Conservation (phyloP, 106 monocot species). For the Narthecium ossifragum region DNA sequence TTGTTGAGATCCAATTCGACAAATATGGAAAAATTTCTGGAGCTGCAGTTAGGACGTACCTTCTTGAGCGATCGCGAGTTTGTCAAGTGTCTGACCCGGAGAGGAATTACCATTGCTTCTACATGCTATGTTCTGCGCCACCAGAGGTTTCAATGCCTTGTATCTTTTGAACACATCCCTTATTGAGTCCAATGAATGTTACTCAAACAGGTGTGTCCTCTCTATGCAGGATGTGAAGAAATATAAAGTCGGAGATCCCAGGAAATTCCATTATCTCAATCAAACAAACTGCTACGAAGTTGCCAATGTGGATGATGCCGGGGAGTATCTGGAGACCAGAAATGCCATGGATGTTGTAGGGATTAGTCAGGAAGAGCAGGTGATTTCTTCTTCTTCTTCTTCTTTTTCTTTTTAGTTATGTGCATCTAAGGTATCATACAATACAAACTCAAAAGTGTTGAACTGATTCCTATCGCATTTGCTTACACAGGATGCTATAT, state of each 20-base stretch:
- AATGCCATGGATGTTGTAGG: slow-evolving; percentile 75
- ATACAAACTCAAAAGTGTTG: no score
- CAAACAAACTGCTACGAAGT: slow-evolving; percentile 71
- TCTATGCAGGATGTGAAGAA: slow-evolving; percentile 48
- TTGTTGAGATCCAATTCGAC: slow-evolving; percentile 96
- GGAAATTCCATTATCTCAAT: slow-evolving; percentile 53
- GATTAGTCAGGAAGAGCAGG: slow-evolving; percentile 62
- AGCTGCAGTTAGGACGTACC: slow-evolving; percentile 87
- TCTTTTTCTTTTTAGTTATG: no score
- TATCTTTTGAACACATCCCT: no score
- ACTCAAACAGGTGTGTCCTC: no score
- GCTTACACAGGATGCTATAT: slow-evolving; percentile 72
- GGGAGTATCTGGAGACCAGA: slow-evolving; percentile 62
- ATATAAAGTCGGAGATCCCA: slow-evolving; percentile 56
- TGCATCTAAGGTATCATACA: no score
- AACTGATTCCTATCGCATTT: no score
- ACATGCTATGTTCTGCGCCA: slow-evolving; percentile 91
- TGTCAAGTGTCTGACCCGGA: slow-evolving; percentile 95
- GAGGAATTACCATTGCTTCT: slow-evolving; percentile 96
- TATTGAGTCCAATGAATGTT: no score
- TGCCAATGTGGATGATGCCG: slow-evolving; percentile 63
- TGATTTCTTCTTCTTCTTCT: slow-evolving; percentile 8
- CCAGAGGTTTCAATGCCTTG: no score
- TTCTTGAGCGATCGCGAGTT: slow-evolving; percentile 87
- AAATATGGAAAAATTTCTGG: slow-evolving; percentile 96